Evolutionary conservation across 148 eudicot species (phyloP).

Genomic region (Rhododendron molle): DNA sequence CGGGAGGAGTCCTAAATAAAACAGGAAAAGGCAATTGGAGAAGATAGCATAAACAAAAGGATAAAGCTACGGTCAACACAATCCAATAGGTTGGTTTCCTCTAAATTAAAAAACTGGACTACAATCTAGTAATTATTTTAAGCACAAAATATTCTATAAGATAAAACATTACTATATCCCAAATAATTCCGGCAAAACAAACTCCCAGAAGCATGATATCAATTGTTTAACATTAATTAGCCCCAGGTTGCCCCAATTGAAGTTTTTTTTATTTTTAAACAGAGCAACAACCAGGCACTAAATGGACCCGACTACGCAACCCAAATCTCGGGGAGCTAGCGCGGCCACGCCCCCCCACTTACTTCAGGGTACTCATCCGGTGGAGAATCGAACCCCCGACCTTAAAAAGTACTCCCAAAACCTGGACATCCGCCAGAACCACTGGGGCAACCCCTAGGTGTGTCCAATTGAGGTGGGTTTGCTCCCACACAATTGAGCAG

Average conservation of each 20-base stretch:
- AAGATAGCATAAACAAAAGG: background rate
- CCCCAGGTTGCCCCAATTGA: background rate
- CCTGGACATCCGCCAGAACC: no score
- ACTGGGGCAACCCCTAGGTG: no score
- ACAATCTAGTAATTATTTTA: background rate
- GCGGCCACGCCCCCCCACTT: no score
- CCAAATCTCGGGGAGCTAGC: no score
- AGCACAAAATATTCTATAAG: background rate
- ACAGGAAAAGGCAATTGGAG: background rate
- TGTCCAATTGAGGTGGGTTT: no score
- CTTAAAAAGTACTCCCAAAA: no score
- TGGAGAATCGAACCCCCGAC: no score
- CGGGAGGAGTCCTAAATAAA: constrained; percentile 52
- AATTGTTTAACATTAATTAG: background rate
- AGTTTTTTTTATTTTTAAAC: no score
- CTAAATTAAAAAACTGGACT: background rate
- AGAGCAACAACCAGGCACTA: no score
- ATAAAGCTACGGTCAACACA: background rate
- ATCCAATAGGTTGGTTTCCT: background rate
- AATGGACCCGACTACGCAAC: no score
- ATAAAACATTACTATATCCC: background rate
- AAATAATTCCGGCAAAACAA: background rate
- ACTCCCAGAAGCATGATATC: background rate
- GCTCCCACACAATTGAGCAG: no score
- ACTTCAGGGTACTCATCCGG: no score